Percentiles rank a stretch among this genome's conserved stretches.
These are phyloP conservation scores for Rosellinia necatrix DNA, from an alignment of 2,329 filamentous ascomycete species.

Conservation along the genomic window DNA sequence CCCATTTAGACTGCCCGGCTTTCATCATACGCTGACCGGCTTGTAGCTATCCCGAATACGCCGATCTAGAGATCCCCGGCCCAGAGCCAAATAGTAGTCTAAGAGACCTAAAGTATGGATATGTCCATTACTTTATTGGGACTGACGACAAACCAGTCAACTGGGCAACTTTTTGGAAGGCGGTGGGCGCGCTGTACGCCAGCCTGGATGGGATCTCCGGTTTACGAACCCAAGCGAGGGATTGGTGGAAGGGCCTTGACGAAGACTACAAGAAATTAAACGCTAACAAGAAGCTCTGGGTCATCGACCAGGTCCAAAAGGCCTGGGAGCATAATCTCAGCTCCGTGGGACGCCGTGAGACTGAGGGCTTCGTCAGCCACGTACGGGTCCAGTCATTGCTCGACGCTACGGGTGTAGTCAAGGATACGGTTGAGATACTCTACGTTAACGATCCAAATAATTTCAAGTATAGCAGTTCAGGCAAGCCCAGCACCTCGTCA, in stretches of 20 bases:
- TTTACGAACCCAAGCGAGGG: not conserved
- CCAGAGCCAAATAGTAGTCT: not conserved
- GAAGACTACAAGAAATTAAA: not conserved
- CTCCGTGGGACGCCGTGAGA: not conserved
- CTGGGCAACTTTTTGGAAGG: not conserved
- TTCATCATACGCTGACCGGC: not conserved
- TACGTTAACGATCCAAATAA: no score
- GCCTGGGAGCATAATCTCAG: not conserved
- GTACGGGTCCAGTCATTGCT: not conserved
- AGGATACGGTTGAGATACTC: no score
- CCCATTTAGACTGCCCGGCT: no score
- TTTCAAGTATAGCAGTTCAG: no score
- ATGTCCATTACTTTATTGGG: not conserved
- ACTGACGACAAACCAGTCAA: not conserved
- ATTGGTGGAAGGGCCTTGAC: not conserved
- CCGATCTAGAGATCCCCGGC: not conserved
- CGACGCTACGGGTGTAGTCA: no score
- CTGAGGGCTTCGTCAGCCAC: not conserved
- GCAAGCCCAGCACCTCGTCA: no score
- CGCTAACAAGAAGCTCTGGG: not conserved
- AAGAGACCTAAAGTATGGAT: not conserved
- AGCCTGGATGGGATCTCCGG: not conserved
- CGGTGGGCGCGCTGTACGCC: not conserved
- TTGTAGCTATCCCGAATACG: not conserved
- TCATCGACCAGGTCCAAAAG: not conserved